Evolutionary conservation across 2,329 filamentous ascomycete species (phyloP), one percentile per base, ranked within the genome.

Genomic region (Nemania abortiva): DNA sequence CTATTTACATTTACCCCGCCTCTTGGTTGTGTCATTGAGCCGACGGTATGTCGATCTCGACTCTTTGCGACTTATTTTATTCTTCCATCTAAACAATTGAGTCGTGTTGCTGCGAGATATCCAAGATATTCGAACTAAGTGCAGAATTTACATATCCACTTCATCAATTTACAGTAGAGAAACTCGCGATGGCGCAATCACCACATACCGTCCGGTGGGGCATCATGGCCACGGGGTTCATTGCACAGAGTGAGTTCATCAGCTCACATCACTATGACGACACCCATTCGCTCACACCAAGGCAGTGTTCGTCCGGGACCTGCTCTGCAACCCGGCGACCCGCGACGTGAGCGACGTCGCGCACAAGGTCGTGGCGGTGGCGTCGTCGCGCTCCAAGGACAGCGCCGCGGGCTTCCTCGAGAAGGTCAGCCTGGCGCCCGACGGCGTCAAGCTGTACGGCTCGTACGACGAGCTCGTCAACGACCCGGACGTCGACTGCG

Each of bases 401-500:
- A 89, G 90, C 61, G 94, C 94, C 0, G 84, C 87, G 69, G 83
- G 89, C 58, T 97, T 97, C 82, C 86, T 97, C 78, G 84, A 88
- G 70, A 88, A 90, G 70, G 87, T 91, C 45, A 87, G 90, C 49
- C 68, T 72, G 67, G 89, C 91, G n/a, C 90, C 92, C 3, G 82
- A 86, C 20, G 85, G 88, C 7, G 91, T 91, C 66, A 88, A 88
- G 74, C 86, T 91, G 10, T 97, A 97, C 78, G 92, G 91, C 68
- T 93, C 91, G 11, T 97, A 97, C 81, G 86, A 90, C 70, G 92
- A 94, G 78, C 87, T 97, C 31, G 93, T 95, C 29, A 87, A 88
- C 59, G 93, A 97, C 78, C 84, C 91, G 6, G 87, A 93, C 75
- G 88, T 97, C 73, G 92, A 97, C 80, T 92, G 97, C 74, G 82